Conservation (phyloP, 352 stramenopile genomes). For the Phytophthora citricola region DNA sequence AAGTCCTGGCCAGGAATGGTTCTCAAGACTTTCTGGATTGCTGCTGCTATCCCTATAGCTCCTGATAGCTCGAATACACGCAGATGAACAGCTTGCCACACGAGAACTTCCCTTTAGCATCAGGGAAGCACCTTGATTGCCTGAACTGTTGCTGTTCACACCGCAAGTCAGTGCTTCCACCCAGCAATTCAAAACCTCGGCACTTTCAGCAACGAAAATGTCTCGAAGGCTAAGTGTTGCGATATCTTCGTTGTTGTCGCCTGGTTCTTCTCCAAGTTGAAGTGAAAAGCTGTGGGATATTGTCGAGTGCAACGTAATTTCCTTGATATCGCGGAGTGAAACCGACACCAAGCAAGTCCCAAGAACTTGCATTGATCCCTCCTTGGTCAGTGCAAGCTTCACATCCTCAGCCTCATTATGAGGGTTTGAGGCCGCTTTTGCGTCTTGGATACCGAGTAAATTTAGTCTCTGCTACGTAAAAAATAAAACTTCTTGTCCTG, state of each 20-base stretch:
- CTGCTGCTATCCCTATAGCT: slow-evolving; percentile 17
- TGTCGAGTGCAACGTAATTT: slow-evolving; percentile 3
- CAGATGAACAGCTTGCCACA: slow-evolving; percentile 54
- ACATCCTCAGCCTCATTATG: too few relatives aligned
- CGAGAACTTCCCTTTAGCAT: slow-evolving; percentile 22
- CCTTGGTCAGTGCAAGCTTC: too few relatives aligned
- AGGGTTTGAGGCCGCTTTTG: too few relatives aligned
- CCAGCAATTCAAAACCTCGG: slow-evolving; percentile 37
- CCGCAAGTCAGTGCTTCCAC: slow-evolving; percentile 46
- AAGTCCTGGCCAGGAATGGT: too few relatives aligned
- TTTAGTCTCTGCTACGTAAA: too few relatives aligned
- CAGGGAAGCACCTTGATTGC: neutral
- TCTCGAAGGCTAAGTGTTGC: too few relatives aligned
- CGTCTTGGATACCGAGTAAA: too few relatives aligned
- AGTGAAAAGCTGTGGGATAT: slow-evolving; percentile 26
- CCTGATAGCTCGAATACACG: slow-evolving; percentile 51
- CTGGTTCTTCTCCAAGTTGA: neutral
- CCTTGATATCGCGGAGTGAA: neutral
- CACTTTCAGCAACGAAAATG: slow-evolving; percentile 10
- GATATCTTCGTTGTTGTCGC: neutral
- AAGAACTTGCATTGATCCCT: too few relatives aligned
- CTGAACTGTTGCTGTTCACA: slow-evolving; percentile 30
- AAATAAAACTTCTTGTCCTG: too few relatives aligned
- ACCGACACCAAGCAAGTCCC: too few relatives aligned
- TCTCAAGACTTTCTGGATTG: slow-evolving; percentile 5